phyloP scores from a whole-genome alignment of 108 stramenopile genomes.

The Pseudonitzschia multiseries region DNA sequence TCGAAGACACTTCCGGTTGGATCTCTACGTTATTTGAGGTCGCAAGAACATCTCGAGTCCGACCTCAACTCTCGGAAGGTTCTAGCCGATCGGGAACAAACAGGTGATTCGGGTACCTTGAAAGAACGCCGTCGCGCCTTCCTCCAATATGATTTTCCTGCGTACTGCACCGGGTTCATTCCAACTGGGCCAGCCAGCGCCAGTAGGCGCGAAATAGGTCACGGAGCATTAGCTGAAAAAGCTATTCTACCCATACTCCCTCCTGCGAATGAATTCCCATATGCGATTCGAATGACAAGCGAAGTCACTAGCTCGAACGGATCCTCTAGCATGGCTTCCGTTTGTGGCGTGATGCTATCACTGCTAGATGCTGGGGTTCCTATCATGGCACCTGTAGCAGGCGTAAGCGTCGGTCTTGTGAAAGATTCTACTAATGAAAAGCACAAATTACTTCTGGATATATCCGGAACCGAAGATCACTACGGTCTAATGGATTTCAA shows the following conservation, averaged over 20 bases:
- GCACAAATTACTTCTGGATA: conserved; percentile 75
- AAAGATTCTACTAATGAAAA: conserved; percentile 8
- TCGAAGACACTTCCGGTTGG: conserved; percentile 49
- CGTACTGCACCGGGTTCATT: conserved; percentile 65
- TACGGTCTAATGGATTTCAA: conserved; percentile 95
- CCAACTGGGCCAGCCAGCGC: conserved; percentile 40
- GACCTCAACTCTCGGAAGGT: conserved; percentile 61
- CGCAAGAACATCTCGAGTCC: conserved; percentile 55
- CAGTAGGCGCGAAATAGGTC: conserved; percentile 67
- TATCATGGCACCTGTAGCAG: conserved; percentile 75
- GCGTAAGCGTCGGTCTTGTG: conserved; percentile 82
- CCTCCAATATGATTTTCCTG: conserved; percentile 90
- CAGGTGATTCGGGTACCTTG: conserved; percentile 67
- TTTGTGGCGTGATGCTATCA: conserved; percentile 73
- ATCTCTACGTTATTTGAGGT: conserved; percentile 53
- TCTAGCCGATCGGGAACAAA: conserved; percentile 55
- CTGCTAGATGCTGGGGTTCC: conserved; percentile 94
- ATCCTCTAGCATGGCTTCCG: conserved; percentile 43
- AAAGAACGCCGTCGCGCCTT: conserved; percentile 56
- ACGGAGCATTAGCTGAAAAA: conserved; percentile 90
- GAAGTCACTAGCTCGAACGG: conserved; percentile 78
- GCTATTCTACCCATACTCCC: conserved; percentile 84
- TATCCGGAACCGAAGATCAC: conserved; percentile 86
- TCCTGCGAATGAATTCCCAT: conserved; percentile 70
- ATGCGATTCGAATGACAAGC: conserved; percentile 75